Conservation (phyloP, 2,329 filamentous ascomycete species). For the Colletotrichum sp. region DNA sequence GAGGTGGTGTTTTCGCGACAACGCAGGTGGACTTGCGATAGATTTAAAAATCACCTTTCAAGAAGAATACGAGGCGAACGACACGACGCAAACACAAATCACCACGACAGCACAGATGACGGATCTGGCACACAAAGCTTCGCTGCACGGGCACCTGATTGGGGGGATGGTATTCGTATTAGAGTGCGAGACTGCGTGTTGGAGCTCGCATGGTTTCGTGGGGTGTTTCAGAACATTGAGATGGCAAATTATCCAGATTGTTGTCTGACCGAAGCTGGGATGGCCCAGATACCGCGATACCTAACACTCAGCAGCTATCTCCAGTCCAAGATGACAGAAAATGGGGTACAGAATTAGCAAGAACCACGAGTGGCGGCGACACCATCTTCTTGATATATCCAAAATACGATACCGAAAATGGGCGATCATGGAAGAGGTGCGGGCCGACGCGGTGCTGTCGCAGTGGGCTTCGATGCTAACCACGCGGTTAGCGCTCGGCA, state of each 20-base stretch:
- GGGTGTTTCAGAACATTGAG: not conserved
- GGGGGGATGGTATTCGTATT: not conserved
- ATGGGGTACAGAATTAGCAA: not conserved
- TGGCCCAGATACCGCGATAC: not conserved
- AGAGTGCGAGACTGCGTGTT: not conserved
- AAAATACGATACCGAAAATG: not conserved
- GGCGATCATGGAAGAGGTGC: not conserved
- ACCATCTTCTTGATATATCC: not conserved
- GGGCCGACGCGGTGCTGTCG: not conserved
- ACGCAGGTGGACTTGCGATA: not conserved
- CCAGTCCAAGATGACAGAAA: not conserved
- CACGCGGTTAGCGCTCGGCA: not conserved
- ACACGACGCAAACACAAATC: not conserved
- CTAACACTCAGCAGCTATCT: not conserved
- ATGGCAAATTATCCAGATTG: not conserved
- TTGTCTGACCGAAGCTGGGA: not conserved
- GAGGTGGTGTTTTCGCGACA: no score
- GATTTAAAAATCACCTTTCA: not conserved
- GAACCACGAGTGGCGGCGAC: not conserved
- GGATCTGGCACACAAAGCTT: not conserved
- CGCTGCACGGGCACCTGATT: not conserved
- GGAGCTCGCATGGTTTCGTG: constrained; percentile 9
- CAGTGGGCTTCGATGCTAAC: not conserved
- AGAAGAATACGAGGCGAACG: not conserved
- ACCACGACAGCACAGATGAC: not conserved